Evolutionary conservation across 805 yeast genomes (phyloP), one percentile per base, ranked within the genome.

Genomic region (Kazachstania martiniae): DNA sequence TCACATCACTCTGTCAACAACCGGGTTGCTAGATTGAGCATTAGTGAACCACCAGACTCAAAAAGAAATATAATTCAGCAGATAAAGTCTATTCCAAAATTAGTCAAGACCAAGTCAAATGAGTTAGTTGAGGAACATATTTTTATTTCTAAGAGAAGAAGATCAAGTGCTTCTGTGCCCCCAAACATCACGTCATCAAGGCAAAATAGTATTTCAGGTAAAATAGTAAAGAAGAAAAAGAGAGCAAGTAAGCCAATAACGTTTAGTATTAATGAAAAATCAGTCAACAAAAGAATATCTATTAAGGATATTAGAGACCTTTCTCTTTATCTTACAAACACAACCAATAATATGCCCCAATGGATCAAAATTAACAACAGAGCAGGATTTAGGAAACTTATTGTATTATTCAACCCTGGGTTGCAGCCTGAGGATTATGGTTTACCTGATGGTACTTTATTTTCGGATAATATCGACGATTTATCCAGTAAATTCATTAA

Each of bases 381-480:
- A 29, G 44, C 14, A 53, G 62, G 46, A 3, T 58, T 82, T 2
- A 50, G 63, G n/a, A 72, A 70, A 36, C 66, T 77, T 3, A 73
- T 80, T 0, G 58, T 73, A 16, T 52, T 82, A 4, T 59, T 75
- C 32, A 68, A 74, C 4, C 84, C 91, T 0, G 94, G 94, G 0
- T 51, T 86, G 9, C 58, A 64, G 10, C 51, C 61, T 3, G 44
- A 52, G 3, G 68, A 69, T 37, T 70, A 74, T 42, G 32, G 39
- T 12, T 40, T 44, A 12, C 38, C 47, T n/a, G 33, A 39, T 1
- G 37, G 43, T 9, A 23, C 8, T 9, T 8, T 7, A 8, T 43
- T 45, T 21, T 31, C 35, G 3, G 37, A 32, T 14, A 31, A 25
- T 27, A 18, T 37, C 10, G 27, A 29, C 7, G 16, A 5, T 28